phyloP scores from a whole-genome alignment of 441 rosid genomes.

The Adansonia rubrostipa region DNA sequence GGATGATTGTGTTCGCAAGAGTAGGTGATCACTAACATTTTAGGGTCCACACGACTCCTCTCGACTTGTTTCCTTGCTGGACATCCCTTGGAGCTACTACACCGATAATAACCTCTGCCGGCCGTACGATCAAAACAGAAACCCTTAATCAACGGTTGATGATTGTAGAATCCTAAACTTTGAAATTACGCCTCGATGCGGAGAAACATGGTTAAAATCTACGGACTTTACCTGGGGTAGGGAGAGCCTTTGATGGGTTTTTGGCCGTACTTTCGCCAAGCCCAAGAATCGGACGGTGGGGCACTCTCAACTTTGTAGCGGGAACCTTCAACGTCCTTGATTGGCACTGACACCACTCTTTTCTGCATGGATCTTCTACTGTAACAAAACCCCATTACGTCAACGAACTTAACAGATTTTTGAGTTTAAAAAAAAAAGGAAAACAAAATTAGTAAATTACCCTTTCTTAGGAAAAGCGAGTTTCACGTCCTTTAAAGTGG shows the following conservation, averaged over 20 bases:
- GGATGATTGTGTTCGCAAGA: conserved; percentile 91
- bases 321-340: conserved; percentile 77
- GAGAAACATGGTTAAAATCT: background rate
- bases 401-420: background rate
- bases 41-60: conserved; percentile 80
- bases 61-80: conserved; percentile 97
- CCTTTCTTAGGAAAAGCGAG: conserved; percentile 65
- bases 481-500: conserved; percentile 51
- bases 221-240: conserved; percentile 64
- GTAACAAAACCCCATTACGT: conserved; percentile 18
- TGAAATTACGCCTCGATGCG: background rate
- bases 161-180: conserved; percentile 7
- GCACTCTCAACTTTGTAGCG: conserved; percentile 73
- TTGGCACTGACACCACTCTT: conserved; percentile 80
- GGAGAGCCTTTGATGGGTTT: conserved; percentile 99
- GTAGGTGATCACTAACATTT: conserved; percentile 82
- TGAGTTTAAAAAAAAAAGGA: background rate
- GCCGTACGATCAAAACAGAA: conserved; percentile 16
- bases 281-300: conserved; percentile 96
- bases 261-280: conserved; percentile 98
- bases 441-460: conserved; percentile 32
- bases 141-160: background rate
- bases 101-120: conserved; percentile 85
- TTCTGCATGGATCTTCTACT: conserved; percentile 68
- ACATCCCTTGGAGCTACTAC: conserved; percentile 95